Evolutionary conservation across 345 rosid species (phyloP).

Genomic region (Salix arbutifolia): DNA sequence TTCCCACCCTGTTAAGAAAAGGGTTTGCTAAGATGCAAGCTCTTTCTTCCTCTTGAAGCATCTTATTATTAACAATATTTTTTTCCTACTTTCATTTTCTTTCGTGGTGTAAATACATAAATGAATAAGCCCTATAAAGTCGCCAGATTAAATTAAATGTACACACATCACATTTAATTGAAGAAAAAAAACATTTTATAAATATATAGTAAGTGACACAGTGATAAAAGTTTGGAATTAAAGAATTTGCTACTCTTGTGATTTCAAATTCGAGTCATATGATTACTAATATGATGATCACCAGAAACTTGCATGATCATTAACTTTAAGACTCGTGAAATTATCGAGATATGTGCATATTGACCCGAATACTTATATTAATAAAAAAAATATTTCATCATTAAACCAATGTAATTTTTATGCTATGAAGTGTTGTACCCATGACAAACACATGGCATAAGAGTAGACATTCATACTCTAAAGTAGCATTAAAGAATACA

Average conservation of each 20-base stretch:
- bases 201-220: no score
- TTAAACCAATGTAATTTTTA: no score
- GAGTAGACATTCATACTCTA: no score
- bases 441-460: no score
- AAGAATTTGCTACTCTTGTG: fast-evolving
- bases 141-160: background rate
- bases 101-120: background rate
- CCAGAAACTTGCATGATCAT: fast-evolving
- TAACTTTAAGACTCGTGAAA: fast-evolving
- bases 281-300: no score
- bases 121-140: no score
- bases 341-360: fast-evolving
- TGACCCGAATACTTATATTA: fast-evolving
- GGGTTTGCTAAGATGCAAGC: background rate
- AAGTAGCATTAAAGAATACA: no score
- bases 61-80: background rate
- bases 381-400: no score
- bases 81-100: background rate
- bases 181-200: no score
- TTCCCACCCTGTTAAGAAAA: background rate
- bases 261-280: fast-evolving
- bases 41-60: background rate
- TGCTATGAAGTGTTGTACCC: no score
- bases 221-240: no score
- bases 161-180: no score